Conservation (phyloP, 257 asterid genomes). For the Nicotiana tomentosiformis region DNA sequence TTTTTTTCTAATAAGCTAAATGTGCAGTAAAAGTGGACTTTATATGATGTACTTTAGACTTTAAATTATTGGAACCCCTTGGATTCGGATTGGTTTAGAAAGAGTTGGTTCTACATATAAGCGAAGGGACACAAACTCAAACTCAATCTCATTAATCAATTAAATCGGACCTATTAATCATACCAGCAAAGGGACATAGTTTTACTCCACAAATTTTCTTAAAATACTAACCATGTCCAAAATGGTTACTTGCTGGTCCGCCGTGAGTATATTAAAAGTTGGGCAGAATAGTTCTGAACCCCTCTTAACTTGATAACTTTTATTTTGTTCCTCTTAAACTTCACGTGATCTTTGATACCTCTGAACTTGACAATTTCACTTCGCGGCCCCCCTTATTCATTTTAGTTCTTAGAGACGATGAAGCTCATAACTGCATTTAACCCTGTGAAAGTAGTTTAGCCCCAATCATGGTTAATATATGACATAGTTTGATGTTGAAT, state of each 20-base stretch:
- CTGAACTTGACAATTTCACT: too few species aligned
- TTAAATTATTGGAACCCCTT: not conserved
- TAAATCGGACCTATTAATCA: not conserved
- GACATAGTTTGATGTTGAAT: not conserved
- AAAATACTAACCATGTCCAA: not conserved
- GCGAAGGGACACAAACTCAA: not conserved
- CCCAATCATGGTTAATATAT: not conserved
- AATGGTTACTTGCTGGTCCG: not conserved
- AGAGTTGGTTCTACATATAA: not conserved
- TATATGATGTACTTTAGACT: not conserved
- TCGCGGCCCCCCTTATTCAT: too few species aligned
- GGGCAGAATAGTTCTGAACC: too few species aligned
- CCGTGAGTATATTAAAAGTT: not conserved
- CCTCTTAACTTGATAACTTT: too few species aligned
- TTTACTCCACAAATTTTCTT: not conserved
- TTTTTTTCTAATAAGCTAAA: not conserved
- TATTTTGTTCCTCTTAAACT: too few species aligned
- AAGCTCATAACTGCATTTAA: too few species aligned
- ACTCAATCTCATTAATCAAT: not conserved
- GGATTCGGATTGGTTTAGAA: slow-evolving; percentile 5
- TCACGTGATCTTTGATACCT: too few species aligned
- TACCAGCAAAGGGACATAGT: not conserved
- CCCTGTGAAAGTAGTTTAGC: not conserved
- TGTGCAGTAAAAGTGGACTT: slow-evolving; percentile 7
- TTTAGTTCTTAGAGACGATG: too few species aligned